Base-by-base conservation (phyloP, 768 basidiomycete genomes). In the Lentinula detonsa region DNA sequence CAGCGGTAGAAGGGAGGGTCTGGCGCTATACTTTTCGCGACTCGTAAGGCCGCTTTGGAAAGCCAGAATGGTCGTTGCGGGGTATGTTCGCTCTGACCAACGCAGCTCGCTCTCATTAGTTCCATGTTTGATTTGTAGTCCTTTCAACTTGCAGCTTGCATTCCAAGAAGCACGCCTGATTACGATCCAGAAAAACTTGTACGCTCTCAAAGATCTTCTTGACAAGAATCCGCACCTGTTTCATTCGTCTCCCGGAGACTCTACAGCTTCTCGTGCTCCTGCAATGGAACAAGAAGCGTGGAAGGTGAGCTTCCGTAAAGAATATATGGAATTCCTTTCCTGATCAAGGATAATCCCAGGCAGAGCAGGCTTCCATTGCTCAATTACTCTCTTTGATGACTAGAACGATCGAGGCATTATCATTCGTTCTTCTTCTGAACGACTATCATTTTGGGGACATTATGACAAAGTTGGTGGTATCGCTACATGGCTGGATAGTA, bases 371-470 rank as follows among this genome's bases (percentile, higher is more conserved):
- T 53, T 94, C 93, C 15, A 87, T 92, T n/a, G 76, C 80, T n/a
- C 86, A 91, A 69, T 75, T 96, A 6, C 80, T 86, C 51, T 74
- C 81, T 18, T 81, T 99, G 49, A 75, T 98, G 50, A 83, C 82
- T 9, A 85, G 95, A 68, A 87, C 93, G 4, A 91, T 98, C 53
- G 97, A 99, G 73, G 97, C 93, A 0, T 84, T 98, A 60, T 93
- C 94, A 0, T 99, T 98, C 72, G 79, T 98, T 56, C 80, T 98
- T 31, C 85, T 98, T 18, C 78, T 98, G 55, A 93, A 85, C 66
- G 97, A 99, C 69, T 96, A 98, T 75, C 85, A 86, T 60, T 78
- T 98, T 23, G 85, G 89, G 16, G 93, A 96, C 63, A 80, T 97
- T 33, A 85, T 97, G 60, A 76, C 86, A 39, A 85, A 88, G 92